Percentiles rank a stretch among this genome's conserved stretches.
These are phyloP conservation scores for Lodderomyces parapsilosis DNA, from an alignment of 1,139 yeast species.

Conservation along the genomic window DNA sequence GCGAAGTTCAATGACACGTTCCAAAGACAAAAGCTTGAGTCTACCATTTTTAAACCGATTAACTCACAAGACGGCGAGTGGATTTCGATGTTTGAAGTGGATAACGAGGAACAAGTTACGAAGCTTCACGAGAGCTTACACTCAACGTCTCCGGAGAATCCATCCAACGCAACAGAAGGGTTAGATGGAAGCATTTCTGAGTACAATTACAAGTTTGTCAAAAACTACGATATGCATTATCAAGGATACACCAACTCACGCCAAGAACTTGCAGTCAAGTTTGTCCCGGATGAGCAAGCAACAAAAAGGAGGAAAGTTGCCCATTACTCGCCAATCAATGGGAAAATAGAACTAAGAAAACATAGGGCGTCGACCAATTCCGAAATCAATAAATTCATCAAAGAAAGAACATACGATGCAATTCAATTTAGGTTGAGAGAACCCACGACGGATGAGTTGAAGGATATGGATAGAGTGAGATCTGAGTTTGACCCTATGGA, in stretches of 20 bases:
- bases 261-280: conserved; percentile 45
- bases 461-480: conserved; percentile 64
- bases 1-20: conserved; percentile 37
- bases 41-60: conserved; percentile 75
- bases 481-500: conserved; percentile 74
- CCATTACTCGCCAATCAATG: too few relatives aligned
- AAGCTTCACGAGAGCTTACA: conserved; percentile 45
- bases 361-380: conserved; percentile 58
- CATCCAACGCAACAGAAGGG: conserved; percentile 39
- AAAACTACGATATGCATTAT: conserved; percentile 80
- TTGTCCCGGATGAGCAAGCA: conserved; percentile 53
- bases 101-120: conserved; percentile 26
- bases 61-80: conserved; percentile 69
- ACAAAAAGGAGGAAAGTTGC: conserved; percentile 56
- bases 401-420: conserved; percentile 52
- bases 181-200: conserved; percentile 36
- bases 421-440: conserved; percentile 67
- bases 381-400: conserved; percentile 51
- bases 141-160: conserved; percentile 52
- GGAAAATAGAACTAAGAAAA: conserved; percentile 81
- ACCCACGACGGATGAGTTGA: conserved; percentile 68
- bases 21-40: conserved; percentile 46
- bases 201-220: conserved; percentile 60
- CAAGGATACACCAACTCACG: conserved; percentile 45
- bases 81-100: conserved; percentile 66